phyloP scores from a whole-genome alignment of 345 rosid species.

The Aquilaria yunnanensis region DNA sequence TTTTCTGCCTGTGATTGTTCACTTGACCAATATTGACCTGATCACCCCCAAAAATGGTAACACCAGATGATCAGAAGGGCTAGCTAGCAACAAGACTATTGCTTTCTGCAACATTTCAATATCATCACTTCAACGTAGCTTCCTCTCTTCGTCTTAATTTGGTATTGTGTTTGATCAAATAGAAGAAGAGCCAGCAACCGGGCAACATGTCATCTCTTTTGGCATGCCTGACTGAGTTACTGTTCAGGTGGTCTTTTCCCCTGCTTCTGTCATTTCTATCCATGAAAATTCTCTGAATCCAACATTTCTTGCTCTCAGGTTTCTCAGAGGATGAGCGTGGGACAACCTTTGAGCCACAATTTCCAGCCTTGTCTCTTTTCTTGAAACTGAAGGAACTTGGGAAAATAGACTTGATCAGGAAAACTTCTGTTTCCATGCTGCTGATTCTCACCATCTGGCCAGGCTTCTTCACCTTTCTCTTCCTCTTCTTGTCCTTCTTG shows the following conservation, averaged over 20 bases:
- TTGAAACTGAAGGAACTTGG: slow-evolving; percentile 27
- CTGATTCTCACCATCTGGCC: slow-evolving; percentile 22
- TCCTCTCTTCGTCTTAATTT: slow-evolving; percentile 1
- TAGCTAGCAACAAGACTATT: too few species aligned
- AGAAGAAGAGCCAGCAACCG: slow-evolving; percentile 33
- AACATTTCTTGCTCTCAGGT: slow-evolving; percentile 13
- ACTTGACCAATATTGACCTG: too few species aligned
- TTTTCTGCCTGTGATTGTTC: too few species aligned
- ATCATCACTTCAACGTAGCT: too few species aligned
- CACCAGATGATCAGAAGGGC: too few species aligned
- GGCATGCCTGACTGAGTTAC: slow-evolving; percentile 33
- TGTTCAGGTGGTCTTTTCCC: slow-evolving; percentile 8
- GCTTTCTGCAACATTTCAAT: too few species aligned
- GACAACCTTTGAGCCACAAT: slow-evolving; percentile 19
- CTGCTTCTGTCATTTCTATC: slow-evolving; percentile 6
- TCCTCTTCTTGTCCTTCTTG: slow-evolving; percentile 2
- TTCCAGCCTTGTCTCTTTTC: slow-evolving; percentile 15
- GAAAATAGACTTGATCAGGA: slow-evolving; percentile 43
- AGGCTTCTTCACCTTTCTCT: slow-evolving; percentile 3
- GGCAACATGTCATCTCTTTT: slow-evolving; percentile 7
- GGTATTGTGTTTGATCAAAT: slow-evolving; percentile 12
- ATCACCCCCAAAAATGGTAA: too few species aligned
- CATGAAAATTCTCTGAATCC: slow-evolving; percentile 17
- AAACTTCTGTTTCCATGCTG: slow-evolving; percentile 37
- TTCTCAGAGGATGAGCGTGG: slow-evolving; percentile 21